A percentile compares a stretch with the other conserved stretches of the same genome.
These are phyloP conservation scores for Eimeria necatrix DNA, from an alignment of 169 alveolate species.

Conservation along the genomic window DNA sequence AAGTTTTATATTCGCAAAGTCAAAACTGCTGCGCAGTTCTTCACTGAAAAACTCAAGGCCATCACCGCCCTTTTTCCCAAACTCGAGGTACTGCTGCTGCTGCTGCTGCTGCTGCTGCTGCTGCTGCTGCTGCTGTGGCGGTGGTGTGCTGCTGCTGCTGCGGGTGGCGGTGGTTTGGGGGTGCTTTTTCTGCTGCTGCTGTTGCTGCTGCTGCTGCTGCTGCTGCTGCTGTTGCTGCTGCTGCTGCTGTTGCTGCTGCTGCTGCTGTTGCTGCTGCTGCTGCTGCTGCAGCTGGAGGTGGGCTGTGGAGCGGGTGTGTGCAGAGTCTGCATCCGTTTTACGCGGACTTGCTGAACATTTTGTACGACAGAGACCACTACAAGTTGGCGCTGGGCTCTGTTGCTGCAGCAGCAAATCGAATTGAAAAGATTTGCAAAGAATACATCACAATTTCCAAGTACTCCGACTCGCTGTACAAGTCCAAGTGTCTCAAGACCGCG, in stretches of 20 bases:
- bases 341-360: conserved; percentile 98
- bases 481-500: conserved; percentile 98
- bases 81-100: conserved; percentile 92
- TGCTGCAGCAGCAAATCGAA: conserved; percentile 94
- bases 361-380: conserved; percentile 99
- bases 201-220: background rate
- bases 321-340: conserved; percentile 99
- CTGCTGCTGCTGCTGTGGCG: too few species aligned
- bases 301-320: too few species aligned
- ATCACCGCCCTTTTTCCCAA: conserved; percentile 98
- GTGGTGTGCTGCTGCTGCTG: background rate
- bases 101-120: too few species aligned
- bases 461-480: conserved; percentile 98
- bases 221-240: background rate
- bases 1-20: conserved; percentile 99
- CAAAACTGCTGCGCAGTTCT: conserved; percentile 97
- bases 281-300: too few species aligned
- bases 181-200: background rate
- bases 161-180: background rate
- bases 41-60: conserved; percentile 96
- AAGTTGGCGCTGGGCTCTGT: conserved; percentile 99
- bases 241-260: background rate
- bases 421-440: conserved; percentile 97
- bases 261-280: too few species aligned
- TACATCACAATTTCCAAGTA: conserved; percentile 97